Evolutionary conservation across 768 basidiomycete species (phyloP).

Genomic region (Kondoa subrosea): DNA sequence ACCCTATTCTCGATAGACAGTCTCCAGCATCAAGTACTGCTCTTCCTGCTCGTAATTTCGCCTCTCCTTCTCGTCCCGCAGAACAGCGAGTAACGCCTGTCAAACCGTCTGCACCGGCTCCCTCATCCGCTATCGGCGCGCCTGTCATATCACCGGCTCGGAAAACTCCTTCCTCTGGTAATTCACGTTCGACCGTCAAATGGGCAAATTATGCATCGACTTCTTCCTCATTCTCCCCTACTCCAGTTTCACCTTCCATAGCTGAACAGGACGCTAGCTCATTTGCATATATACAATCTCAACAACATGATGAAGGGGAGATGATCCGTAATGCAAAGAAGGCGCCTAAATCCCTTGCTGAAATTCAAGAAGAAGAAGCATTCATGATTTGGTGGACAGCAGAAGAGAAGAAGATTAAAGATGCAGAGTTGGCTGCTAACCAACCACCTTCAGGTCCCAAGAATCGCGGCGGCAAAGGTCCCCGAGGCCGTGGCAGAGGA

Average conservation of each 20-base stretch:
- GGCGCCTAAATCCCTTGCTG: slow-evolving; percentile 20
- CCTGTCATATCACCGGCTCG: slow-evolving; percentile 24
- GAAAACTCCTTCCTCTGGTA: not conserved
- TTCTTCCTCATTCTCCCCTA: slow-evolving; percentile 5
- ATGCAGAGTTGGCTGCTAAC: not conserved
- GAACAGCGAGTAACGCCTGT: not conserved
- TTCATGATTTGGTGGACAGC: slow-evolving; percentile 27
- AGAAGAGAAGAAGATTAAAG: slow-evolving; percentile 14
- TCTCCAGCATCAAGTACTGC: not conserved
- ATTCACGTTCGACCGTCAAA: slow-evolving; percentile 6
- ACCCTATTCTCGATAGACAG: slow-evolving; percentile 2
- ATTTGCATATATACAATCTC: slow-evolving; percentile 23
- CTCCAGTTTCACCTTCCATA: slow-evolving; percentile 6
- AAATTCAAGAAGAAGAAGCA: slow-evolving; percentile 27
- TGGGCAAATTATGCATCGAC: slow-evolving; percentile 24
- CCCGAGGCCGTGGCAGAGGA: slow-evolving; percentile 1
- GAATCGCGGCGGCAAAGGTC: not conserved
- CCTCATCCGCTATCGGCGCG: slow-evolving; percentile 14
- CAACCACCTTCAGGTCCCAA: not conserved
- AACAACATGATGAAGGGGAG: slow-evolving; percentile 20
- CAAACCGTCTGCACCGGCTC: slow-evolving; percentile 7
- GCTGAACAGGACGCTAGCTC: slow-evolving; percentile 6
- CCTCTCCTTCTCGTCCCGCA: not conserved
- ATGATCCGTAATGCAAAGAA: slow-evolving; percentile 18
- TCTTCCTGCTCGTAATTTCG: not conserved